Percentiles rank a stretch among this genome's conserved stretches.
These are phyloP conservation scores for Tuber magnatum DNA, from an alignment of 495 filamentous ascomycete species.

Conservation along the genomic window DNA sequence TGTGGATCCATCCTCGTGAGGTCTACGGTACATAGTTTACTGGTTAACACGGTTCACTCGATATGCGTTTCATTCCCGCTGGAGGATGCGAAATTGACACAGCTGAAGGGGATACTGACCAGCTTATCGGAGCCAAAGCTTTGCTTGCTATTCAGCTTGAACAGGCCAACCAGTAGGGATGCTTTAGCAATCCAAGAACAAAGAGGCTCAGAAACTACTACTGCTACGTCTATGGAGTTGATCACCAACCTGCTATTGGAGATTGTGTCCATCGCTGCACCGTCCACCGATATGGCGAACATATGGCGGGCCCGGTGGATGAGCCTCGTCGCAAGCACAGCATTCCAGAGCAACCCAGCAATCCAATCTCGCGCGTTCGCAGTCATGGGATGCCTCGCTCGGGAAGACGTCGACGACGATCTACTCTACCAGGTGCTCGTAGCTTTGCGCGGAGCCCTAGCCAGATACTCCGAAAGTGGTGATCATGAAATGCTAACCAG, in stretches of 20 bases:
- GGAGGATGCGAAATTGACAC: conserved; percentile 50
- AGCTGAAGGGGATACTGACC: conserved; percentile 50
- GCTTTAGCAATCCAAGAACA: conserved; percentile 37
- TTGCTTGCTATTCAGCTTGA: conserved; percentile 41
- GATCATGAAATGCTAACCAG: conserved; percentile 61
- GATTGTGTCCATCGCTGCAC: conserved; percentile 55
- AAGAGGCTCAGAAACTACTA: conserved; percentile 32
- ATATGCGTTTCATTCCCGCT: conserved; percentile 57
- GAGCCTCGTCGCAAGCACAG: conserved; percentile 61
- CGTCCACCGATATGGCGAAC: conserved; percentile 56
- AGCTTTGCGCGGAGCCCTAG: conserved; percentile 54
- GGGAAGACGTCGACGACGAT: conserved; percentile 62
- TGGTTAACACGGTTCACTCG: conserved; percentile 59
- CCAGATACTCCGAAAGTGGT: conserved; percentile 53
- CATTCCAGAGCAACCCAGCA: conserved; percentile 63
- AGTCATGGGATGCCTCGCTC: conserved; percentile 61
- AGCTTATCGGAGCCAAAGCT: conserved; percentile 51
- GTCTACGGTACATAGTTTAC: conserved; percentile 52
- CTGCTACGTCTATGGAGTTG: conserved; percentile 41
- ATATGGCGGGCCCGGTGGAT: conserved; percentile 66
- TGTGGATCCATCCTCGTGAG: conserved; percentile 52
- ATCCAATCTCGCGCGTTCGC: conserved; percentile 61
- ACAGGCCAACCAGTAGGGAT: conserved; percentile 41
- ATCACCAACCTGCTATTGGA: conserved; percentile 52
- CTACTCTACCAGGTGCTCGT: conserved; percentile 62